These are phyloP conservation scores for Boletus austroedulis DNA, from an alignment of 1,284 basidiomycete species.

Conservation along the genomic window DNA sequence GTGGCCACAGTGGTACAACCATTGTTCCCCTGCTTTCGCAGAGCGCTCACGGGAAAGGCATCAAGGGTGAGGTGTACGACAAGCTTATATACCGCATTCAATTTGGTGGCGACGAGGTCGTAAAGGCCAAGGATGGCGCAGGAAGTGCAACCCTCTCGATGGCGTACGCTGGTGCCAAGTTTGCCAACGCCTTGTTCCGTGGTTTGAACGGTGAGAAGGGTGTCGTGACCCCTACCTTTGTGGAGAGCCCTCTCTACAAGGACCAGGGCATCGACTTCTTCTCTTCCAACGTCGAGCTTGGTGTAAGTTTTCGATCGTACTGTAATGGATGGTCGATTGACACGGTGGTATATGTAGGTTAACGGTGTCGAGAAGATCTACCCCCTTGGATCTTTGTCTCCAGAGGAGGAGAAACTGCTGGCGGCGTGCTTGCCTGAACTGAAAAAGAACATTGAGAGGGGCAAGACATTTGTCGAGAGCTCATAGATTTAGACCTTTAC, in stretches of 20 bases:
- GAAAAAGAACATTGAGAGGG: slow-evolving; percentile 97
- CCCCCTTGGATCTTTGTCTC: slow-evolving; percentile 72
- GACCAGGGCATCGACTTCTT: slow-evolving; percentile 87
- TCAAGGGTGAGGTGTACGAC: slow-evolving; percentile 60
- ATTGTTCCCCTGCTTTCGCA: slow-evolving; percentile 96
- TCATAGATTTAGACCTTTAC: slow-evolving; percentile 31
- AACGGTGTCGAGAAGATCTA: slow-evolving; percentile 91
- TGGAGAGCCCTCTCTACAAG: slow-evolving; percentile 82
- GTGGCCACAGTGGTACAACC: slow-evolving; percentile 95
- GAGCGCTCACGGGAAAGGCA: slow-evolving; percentile 56
- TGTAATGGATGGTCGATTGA: neutral
- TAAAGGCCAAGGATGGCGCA: slow-evolving; percentile 86
- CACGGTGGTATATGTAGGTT: slow-evolving; percentile 45
- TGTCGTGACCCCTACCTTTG: slow-evolving; percentile 82
- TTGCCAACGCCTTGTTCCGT: slow-evolving; percentile 78
- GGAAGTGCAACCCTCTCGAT: slow-evolving; percentile 90
- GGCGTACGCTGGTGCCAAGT: slow-evolving; percentile 93
- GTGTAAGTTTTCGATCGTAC: slow-evolving; percentile 53
- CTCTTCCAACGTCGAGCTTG: slow-evolving; percentile 87
- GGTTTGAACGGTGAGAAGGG: slow-evolving; percentile 87
- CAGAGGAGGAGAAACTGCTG: slow-evolving; percentile 83
- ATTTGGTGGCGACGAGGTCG: slow-evolving; percentile 91
- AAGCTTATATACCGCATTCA: slow-evolving; percentile 84
- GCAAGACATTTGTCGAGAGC: slow-evolving; percentile 70
- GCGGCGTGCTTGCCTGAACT: slow-evolving; percentile 88